Evolutionary conservation across 352 stramenopile species (phyloP), one percentile per base, ranked within the genome.

Genomic region (Phytophthora lateralis): DNA sequence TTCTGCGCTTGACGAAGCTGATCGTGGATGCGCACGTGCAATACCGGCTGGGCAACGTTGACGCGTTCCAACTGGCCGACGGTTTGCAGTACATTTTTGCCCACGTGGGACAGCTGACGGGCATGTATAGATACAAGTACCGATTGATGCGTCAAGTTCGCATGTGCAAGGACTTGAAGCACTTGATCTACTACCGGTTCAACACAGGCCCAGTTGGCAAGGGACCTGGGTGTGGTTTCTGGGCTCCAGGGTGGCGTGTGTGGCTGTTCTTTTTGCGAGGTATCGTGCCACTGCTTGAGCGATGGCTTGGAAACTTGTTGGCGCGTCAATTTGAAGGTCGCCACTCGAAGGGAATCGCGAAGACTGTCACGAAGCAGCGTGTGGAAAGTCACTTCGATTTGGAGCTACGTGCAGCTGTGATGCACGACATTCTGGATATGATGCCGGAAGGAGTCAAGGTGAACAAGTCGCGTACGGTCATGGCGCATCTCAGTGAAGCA

Each of bases 341-440:
- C 41, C 96, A 99, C 70, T 99, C 95, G 11, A 99, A 99, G 82
- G 95, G 95, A 15, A 96, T 99, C 39, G 97, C 98, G 6, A 99
- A 99, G 80, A 99, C 97, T 54, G 97, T 99, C 10, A 99, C 98
- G 0, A 99, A 99, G 79, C 98, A 99, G 76, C 88, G 98, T 60
- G 98, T 99, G 10, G 98, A 99, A 75, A 98, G 88, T 56, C 97
- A 99, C 71, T 99, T 99, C 71, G 98, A 99, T 79, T 74, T 99
- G 56, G 97, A 99, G 74, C 82, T 99, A 21, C 93, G 98, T 63
- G 98, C 98, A 53, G 97, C 97, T 32, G 98, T 99, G 45, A 99
- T 99, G 96, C 98, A 99, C 80, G 98, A 99, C 62, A 99, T 99
- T 73, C 80, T 99, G 18, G 98, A 99, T 72, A 99, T 99, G 98